Evolutionary conservation across 106 monocot species (phyloP).

Genomic region (Iris macrosiphon): DNA sequence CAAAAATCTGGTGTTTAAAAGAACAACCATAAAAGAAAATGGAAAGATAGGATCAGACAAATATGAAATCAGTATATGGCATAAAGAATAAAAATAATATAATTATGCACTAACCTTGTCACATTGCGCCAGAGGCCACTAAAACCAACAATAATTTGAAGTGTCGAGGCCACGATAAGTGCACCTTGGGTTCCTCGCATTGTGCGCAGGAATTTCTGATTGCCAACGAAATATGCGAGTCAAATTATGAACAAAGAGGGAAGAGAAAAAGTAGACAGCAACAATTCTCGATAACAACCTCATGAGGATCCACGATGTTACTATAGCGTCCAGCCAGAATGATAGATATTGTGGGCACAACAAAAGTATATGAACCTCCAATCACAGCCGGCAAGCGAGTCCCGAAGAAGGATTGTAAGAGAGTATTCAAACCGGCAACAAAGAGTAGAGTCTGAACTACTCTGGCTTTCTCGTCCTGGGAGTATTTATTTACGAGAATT

Average conservation of each 20-base stretch:
- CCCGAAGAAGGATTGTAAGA: constrained; percentile 81
- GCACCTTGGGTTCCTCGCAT: constrained; percentile 99
- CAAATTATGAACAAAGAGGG: not conserved
- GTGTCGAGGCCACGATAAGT: constrained; percentile 86
- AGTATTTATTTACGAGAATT: not conserved
- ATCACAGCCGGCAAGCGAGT: constrained; percentile 93
- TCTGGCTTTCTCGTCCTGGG: constrained; percentile 87
- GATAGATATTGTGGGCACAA: constrained; percentile 91
- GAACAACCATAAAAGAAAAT: constrained; percentile 1
- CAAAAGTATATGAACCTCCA: constrained; percentile 92
- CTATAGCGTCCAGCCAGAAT: constrained; percentile 92
- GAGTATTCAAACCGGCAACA: constrained; percentile 83
- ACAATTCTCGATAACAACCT: constrained; percentile 19
- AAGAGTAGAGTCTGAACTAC: constrained; percentile 93
- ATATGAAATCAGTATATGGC: not conserved
- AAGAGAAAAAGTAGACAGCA: not conserved
- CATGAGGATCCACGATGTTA: constrained; percentile 63
- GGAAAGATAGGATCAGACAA: too few species aligned
- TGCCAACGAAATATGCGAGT: not conserved
- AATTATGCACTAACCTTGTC: constrained; percentile 63
- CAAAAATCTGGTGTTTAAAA: constrained; percentile 43
- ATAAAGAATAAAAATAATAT: too few species aligned
- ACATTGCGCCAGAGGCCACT: constrained; percentile 99
- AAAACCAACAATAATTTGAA: constrained; percentile 89
- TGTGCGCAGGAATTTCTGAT: constrained; percentile 75